Evolutionary conservation across 441 rosid genomes (phyloP).

Genomic region (Eutrema salsugineum): DNA sequence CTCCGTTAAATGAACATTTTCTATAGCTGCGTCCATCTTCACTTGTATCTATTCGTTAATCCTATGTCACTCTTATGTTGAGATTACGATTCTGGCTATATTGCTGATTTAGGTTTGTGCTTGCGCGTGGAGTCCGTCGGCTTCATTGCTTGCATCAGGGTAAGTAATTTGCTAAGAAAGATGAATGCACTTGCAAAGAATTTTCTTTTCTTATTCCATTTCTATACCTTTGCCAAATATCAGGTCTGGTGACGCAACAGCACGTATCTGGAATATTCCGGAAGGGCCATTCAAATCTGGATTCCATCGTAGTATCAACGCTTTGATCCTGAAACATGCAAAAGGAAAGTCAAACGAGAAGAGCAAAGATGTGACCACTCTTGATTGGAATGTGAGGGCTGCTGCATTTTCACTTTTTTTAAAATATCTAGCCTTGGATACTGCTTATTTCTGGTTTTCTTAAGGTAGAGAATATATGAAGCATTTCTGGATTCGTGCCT

Average conservation of each 20-base stretch:
- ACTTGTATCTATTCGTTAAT: not conserved
- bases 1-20: not conserved
- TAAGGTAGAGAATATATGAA: not conserved
- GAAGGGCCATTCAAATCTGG: conserved; percentile 57
- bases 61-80: not conserved
- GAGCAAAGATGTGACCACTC: conserved; percentile 96
- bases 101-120: conserved; percentile 75
- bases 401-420: conserved; percentile 13
- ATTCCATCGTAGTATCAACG: conserved; percentile 39
- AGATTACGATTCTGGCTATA: not conserved
- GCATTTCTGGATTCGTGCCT: not conserved
- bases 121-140: conserved; percentile 98
- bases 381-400: conserved; percentile 97
- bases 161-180: conserved; percentile 36
- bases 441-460: not conserved
- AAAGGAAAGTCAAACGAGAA: conserved; percentile 96
- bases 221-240: conserved; percentile 2
- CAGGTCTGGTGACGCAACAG: conserved; percentile 98
- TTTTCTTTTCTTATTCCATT: not conserved
- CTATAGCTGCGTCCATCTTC: not conserved
- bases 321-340: conserved; percentile 82
- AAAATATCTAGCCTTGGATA: not conserved
- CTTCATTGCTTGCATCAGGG: conserved; percentile 99
- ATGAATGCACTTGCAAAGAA: not conserved
- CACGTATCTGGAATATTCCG: conserved; percentile 88